phyloP scores from a whole-genome alignment of 495 filamentous ascomycete species.

The Penicillium ucsense region DNA sequence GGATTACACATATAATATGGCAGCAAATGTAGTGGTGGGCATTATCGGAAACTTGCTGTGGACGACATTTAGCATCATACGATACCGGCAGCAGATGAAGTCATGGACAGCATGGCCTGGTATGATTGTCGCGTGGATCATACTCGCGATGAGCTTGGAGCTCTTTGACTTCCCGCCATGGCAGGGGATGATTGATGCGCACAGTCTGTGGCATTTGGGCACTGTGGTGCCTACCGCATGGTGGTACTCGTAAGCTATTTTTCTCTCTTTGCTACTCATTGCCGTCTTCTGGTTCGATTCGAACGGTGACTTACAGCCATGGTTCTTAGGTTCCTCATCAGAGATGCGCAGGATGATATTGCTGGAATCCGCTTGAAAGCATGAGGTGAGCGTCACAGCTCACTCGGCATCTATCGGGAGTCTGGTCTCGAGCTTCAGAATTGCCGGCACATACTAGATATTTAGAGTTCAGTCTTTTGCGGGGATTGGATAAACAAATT shows the following conservation, averaged over 20 bases:
- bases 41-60: slow-evolving; percentile 75
- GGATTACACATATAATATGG: slow-evolving; percentile 98
- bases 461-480: too few relatives aligned
- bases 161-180: slow-evolving; percentile 87
- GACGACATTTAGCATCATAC: slow-evolving; percentile 69
- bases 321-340: slow-evolving; percentile 58
- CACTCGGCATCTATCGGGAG: too few relatives aligned
- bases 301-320: not conserved
- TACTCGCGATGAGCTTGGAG: slow-evolving; percentile 91
- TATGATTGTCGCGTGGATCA: slow-evolving; percentile 84
- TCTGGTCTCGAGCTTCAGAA: too few relatives aligned
- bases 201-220: slow-evolving; percentile 91
- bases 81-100: slow-evolving; percentile 57
- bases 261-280: too few relatives aligned
- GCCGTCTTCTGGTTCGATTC: too few relatives aligned
- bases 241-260: slow-evolving; percentile 79
- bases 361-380: slow-evolving; percentile 42
- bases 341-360: slow-evolving; percentile 68
- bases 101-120: slow-evolving; percentile 87
- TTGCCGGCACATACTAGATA: too few relatives aligned
- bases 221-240: slow-evolving; percentile 82
- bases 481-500: too few relatives aligned
- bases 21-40: slow-evolving; percentile 78
- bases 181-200: slow-evolving; percentile 77
- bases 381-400: slow-evolving; percentile 11